Evolutionary conservation across 2,329 filamentous ascomycete species (phyloP), one percentile per base, ranked within the genome.

Genomic region (Periconia sp.): DNA sequence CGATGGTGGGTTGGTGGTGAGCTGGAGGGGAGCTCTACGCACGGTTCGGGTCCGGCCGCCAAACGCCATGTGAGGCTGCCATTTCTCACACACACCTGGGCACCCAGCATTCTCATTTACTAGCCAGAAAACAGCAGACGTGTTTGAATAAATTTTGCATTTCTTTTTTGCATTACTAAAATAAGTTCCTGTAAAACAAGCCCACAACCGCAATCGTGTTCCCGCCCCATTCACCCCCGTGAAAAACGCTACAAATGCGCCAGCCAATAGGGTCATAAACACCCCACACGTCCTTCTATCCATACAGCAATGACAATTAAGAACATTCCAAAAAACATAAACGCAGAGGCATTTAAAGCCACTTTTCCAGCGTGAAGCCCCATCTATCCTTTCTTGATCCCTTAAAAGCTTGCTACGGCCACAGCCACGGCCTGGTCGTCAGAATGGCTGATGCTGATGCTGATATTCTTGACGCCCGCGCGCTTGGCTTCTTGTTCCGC

Each of bases 391-490:
- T 47, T 27, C 23, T 27, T 27, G 47, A 19, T 15, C 30, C 33
- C 44, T 54, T 84, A 92, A 69, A 94, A 89, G 52, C 85, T 88
- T 51, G 92, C 88, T 56, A 96, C 89, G 1, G 95, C 94, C 67
- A 99, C 90, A 44, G 94, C 93, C 68, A 97, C 92, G 56, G 94
- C 92, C 77, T 99, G 94, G 54, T 83, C 87, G 65, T 97, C 93
- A 40, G 90, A 94, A 77, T 99, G 95, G 65, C 93, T 97, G 71
- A 99, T 97, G 70, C 92, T 96, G 63, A 99, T 89, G 61, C 83
- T 93, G 60, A 97, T 88, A 51, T 87, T 86, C 81, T 93, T 96
- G 42, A 97, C 86, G 57, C 92, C 91, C 23, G 89, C 91, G 74
- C 90, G 83, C 73, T 89, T 86, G n/a, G 94, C 94, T 50, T 91